These are phyloP conservation scores for Canariomyces notabilis DNA, from an alignment of 2,329 filamentous ascomycete species.

Conservation along the genomic window DNA sequence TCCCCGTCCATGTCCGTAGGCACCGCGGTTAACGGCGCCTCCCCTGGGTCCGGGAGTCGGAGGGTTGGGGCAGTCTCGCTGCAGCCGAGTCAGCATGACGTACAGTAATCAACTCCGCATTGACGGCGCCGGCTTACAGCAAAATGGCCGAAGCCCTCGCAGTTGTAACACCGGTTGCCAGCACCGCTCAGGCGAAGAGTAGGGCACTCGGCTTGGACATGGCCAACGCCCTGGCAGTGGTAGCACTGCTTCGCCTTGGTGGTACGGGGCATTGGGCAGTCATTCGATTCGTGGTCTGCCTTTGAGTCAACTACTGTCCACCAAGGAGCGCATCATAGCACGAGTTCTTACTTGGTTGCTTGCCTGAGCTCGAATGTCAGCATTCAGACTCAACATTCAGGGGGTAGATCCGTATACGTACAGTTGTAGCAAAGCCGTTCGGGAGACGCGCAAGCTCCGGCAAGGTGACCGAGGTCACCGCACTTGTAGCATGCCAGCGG, in stretches of 20 bases:
- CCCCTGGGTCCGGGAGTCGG: conserved; percentile 59
- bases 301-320: conserved; percentile 1
- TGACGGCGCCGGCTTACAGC: conserved; percentile 57
- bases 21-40: conserved; percentile 64
- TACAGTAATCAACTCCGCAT: neutral
- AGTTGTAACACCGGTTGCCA: conserved; percentile 93
- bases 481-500: conserved; percentile 81
- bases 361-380: conserved; percentile 47
- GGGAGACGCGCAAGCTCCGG: conserved; percentile 93
- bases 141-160: conserved; percentile 86
- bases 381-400: neutral
- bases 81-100: conserved; percentile 11
- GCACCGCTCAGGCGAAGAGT: conserved; percentile 86
- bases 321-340: conserved; percentile 40
- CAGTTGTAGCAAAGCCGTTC: conserved; percentile 99
- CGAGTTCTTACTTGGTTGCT: conserved; percentile 62
- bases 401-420: conserved; percentile 48
- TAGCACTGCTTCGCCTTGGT: conserved; percentile 99
- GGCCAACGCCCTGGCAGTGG: conserved; percentile 96
- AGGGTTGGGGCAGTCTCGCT: conserved; percentile 81
- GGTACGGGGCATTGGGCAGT: conserved; percentile 91
- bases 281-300: conserved; percentile 80
- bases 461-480: conserved; percentile 75
- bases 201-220: conserved; percentile 98
- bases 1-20: conserved; percentile 61